These are phyloP conservation scores for Parathielavia hyrcaniae DNA, from an alignment of 495 filamentous ascomycete genomes.

Conservation along the genomic window DNA sequence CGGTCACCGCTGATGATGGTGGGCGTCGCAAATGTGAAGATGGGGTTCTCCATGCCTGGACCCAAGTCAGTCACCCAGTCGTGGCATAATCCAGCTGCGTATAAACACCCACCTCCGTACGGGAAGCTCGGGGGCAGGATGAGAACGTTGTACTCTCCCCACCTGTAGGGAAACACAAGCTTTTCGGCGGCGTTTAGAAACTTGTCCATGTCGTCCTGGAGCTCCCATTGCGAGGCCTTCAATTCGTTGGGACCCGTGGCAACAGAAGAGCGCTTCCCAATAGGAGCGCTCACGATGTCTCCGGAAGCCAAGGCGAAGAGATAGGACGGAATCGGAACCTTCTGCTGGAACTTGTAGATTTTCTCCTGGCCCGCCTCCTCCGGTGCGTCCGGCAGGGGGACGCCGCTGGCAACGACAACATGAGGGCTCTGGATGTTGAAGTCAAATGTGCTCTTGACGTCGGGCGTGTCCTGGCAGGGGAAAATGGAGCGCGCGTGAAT, in stretches of 20 bases:
- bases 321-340: conserved; percentile 89
- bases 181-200: conserved; percentile 86
- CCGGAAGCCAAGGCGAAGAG: conserved; percentile 88
- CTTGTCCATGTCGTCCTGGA: conserved; percentile 81
- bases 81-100: neutral
- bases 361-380: conserved; percentile 45
- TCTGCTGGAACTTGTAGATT: conserved; percentile 77
- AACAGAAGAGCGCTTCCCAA: conserved; percentile 78
- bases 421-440: conserved; percentile 83
- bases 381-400: conserved; percentile 52
- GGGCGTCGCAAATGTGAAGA: conserved; percentile 89
- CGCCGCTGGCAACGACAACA: conserved; percentile 80
- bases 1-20: conserved; percentile 88
- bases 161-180: conserved; percentile 80
- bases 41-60: conserved; percentile 87
- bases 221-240: conserved; percentile 75
- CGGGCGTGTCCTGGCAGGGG: conserved; percentile 94
- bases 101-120: conserved; percentile 48
- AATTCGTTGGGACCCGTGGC: conserved; percentile 84
- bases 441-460: conserved; percentile 83
- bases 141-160: conserved; percentile 92
- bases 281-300: conserved; percentile 74
- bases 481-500: conserved; percentile 91
- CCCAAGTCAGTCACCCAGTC: conserved; percentile 10
- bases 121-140: conserved; percentile 88